Evolutionary conservation across 2,329 filamentous ascomycete species (phyloP), one percentile per base, ranked within the genome.

Genomic region (Akanthomyces lecanii): DNA sequence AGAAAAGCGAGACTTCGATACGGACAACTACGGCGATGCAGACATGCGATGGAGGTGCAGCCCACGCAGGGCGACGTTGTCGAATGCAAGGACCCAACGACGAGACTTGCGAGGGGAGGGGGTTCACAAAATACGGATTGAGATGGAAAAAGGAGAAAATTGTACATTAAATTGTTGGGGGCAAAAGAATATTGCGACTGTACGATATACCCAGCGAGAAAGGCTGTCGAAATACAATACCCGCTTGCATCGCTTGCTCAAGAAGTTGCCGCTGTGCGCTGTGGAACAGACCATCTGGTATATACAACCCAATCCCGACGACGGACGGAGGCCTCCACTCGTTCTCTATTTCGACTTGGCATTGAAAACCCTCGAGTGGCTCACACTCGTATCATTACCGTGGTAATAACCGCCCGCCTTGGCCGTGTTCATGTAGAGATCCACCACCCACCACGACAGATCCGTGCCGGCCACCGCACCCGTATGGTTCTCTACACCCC

Each of bases 381-480:
- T 52, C 11, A 60, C 47, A 8, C 30, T 28, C 6, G 45, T 25
- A 23, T 60, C 57, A 30, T 47, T 36, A 30, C 57, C 44, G 47
- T 60, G 57, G 16, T 42, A 25, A 18, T 51, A 44, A 23, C 42
- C 57, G 21, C 21, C 16, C 57, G 6, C 21, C 45, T 51, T 44
- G 57, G 33, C 57, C 57, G 47, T 40, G 33, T 33, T 60, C 33
- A 51, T 30, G 47, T 38, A 60, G 21, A 38, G 4, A 16, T 60
- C 55, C 3, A 59, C 45, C 14, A 50, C 55, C 55, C 55, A 59
- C 55, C 55, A 59, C 42, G 42, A 48, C 55, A 59, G 14, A 18
- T 50, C 55, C 14, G 54, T 57, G 54, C 54, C 54, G 25, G 12
- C 25, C 28, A 48, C 55, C 30, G 38, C 55, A 7, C 57, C 57